A percentile compares a stretch with the other conserved stretches of the same genome.
These are phyloP conservation scores for Nannizziopsis barbatae DNA, from an alignment of 2,329 filamentous ascomycete genomes.

Conservation along the genomic window DNA sequence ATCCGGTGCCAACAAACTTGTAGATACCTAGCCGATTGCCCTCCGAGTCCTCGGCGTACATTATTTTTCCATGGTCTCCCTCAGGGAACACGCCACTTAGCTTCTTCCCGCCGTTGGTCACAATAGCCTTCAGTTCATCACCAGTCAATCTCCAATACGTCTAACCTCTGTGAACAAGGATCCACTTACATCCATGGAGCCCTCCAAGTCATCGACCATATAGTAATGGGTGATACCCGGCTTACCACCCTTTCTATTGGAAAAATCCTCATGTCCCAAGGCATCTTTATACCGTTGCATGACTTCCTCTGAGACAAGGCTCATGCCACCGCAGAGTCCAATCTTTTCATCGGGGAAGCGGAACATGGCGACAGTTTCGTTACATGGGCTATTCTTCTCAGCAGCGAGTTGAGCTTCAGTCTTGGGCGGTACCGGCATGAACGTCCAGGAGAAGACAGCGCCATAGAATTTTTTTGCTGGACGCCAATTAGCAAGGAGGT, in stretches of 20 bases:
- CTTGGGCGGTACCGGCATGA: constrained; percentile 5
- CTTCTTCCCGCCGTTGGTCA: constrained; percentile 16
- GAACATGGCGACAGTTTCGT: constrained; percentile 17
- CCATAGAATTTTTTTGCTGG: constrained; percentile 19
- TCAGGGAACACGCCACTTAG: constrained; percentile 15
- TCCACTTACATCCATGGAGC: constrained; percentile 13
- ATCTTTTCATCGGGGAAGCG: constrained; percentile 14
- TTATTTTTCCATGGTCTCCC: constrained; percentile 16
- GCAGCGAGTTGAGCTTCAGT: background rate
- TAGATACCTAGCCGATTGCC: constrained; percentile 20
- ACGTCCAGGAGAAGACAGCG: constrained; percentile 19
- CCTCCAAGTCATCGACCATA: constrained; percentile 18
- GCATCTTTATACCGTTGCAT: constrained; percentile 4
- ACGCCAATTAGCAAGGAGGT: background rate
- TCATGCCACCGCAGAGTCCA: constrained; percentile 16
- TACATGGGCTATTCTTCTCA: constrained; percentile 8
- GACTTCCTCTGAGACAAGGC: constrained; percentile 13
- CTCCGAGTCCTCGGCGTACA: constrained; percentile 19
- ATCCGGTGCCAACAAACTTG: constrained; percentile 1
- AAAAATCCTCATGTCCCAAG: background rate
- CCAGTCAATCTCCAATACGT: background rate
- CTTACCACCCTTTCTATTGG: constrained; percentile 5
- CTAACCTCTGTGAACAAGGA: background rate
- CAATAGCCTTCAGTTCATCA: constrained; percentile 11
- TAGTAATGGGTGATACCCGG: constrained; percentile 17